phyloP scores from a whole-genome alignment of 2,329 filamentous ascomycete genomes.

The Hymenoscyphus infarciens region DNA sequence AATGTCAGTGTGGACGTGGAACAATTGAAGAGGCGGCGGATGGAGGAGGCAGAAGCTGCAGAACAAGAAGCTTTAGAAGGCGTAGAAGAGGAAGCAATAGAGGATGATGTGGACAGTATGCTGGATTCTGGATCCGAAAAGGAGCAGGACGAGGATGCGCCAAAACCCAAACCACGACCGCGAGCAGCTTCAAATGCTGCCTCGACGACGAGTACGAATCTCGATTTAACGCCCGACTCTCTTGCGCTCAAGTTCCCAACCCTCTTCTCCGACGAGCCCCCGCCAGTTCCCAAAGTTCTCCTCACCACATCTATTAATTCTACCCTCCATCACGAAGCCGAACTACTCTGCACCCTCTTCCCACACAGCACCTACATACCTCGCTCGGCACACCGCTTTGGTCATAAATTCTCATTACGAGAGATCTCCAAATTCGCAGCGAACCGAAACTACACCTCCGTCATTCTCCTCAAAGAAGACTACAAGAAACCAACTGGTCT shows the following conservation, averaged over 20 bases:
- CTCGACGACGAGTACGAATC: constrained; percentile 60
- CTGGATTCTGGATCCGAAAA: constrained; percentile 54
- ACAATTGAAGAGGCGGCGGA: constrained; percentile 53
- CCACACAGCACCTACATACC: constrained; percentile 79
- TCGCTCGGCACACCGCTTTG: constrained; percentile 76
- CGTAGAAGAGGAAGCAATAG: constrained; percentile 46
- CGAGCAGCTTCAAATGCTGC: constrained; percentile 41
- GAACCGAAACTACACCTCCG: constrained; percentile 76
- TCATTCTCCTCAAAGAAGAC: constrained; percentile 86
- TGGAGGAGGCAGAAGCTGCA: constrained; percentile 47
- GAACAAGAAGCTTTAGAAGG: constrained; percentile 42
- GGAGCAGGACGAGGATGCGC: constrained; percentile 41
- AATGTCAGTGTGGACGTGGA: constrained; percentile 54
- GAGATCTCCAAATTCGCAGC: constrained; percentile 86
- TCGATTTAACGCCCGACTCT: constrained; percentile 59
- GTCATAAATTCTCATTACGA: constrained; percentile 85
- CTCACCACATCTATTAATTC: constrained; percentile 89
- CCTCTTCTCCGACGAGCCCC: constrained; percentile 57
- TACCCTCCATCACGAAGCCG: constrained; percentile 78
- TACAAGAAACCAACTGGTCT: constrained; percentile 79
- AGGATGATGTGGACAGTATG: constrained; percentile 73
- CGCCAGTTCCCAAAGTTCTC: constrained; percentile 74
- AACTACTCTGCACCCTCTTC: constrained; percentile 75
- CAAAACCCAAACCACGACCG: constrained; percentile 38
- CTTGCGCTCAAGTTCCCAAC: constrained; percentile 59